These are phyloP conservation scores for Solanum medicagineum DNA, from an alignment of 257 asterid genomes.

Conservation along the genomic window DNA sequence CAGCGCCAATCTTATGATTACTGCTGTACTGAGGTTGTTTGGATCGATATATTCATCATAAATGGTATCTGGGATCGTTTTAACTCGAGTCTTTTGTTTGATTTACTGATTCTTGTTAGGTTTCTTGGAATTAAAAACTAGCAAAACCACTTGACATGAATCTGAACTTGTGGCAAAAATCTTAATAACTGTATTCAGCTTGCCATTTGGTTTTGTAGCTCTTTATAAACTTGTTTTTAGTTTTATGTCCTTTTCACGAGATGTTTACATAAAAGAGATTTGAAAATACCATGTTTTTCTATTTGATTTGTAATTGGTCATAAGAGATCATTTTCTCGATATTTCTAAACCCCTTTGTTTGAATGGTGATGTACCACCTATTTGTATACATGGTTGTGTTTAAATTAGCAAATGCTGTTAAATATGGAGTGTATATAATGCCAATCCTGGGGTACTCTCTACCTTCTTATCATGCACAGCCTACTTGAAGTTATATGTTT, in stretches of 20 bases:
- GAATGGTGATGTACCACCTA: neutral
- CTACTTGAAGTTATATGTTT: no score
- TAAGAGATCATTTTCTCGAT: neutral
- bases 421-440: neutral
- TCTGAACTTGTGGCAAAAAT: neutral
- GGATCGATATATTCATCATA: neutral
- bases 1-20: neutral
- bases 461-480: neutral
- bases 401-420: neutral
- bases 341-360: neutral
- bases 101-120: neutral
- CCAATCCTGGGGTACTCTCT: neutral
- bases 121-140: neutral
- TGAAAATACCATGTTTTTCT: neutral
- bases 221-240: no score
- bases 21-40: neutral
- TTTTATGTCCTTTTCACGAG: neutral
- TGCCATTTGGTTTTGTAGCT: neutral
- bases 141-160: neutral
- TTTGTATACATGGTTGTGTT: neutral
- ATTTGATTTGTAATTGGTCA: neutral
- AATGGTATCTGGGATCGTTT: neutral
- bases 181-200: neutral
- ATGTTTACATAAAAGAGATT: neutral
- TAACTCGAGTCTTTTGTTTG: neutral